phyloP scores from a whole-genome alignment of 2,329 filamentous ascomycete species.

The Aspergillus viridinutans region DNA sequence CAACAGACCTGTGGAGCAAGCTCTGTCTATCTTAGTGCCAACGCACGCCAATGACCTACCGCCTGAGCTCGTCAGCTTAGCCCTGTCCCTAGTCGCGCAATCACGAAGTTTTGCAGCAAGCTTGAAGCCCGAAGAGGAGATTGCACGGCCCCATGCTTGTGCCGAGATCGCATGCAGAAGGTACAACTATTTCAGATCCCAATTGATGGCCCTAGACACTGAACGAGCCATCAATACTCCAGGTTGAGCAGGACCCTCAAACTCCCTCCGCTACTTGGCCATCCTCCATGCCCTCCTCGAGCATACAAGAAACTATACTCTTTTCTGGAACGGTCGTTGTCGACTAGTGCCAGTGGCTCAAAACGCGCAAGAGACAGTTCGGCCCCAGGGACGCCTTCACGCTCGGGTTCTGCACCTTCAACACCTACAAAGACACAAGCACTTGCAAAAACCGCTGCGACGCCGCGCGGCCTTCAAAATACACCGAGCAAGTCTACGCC shows the following conservation, averaged over 20 bases:
- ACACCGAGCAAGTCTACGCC: slow-evolving; percentile 45
- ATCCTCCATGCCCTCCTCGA: slow-evolving; percentile 72
- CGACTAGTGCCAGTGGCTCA: slow-evolving; percentile 28
- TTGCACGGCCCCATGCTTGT: slow-evolving; percentile 78
- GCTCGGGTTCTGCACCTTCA: slow-evolving; percentile 30
- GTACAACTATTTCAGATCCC: slow-evolving; percentile 39
- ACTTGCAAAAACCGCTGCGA: slow-evolving; percentile 26
- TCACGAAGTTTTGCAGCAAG: slow-evolving; percentile 72
- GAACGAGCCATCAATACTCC: neutral
- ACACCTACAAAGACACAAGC: slow-evolving; percentile 34
- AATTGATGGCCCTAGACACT: neutral
- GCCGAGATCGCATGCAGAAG: slow-evolving; percentile 86
- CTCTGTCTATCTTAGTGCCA: slow-evolving; percentile 69
- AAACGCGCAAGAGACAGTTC: slow-evolving; percentile 33
- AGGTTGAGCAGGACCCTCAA: slow-evolving; percentile 73
- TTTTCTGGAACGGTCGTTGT: slow-evolving; percentile 71
- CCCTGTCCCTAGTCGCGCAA: slow-evolving; percentile 71
- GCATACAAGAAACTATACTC: slow-evolving; percentile 80
- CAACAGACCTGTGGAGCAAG: slow-evolving; percentile 66
- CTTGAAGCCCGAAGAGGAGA: slow-evolving; percentile 80
- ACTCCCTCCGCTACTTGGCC: slow-evolving; percentile 69
- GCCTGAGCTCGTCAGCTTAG: slow-evolving; percentile 64
- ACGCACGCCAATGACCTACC: slow-evolving; percentile 66
- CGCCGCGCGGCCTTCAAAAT: slow-evolving; percentile 29
- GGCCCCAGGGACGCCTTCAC: slow-evolving; percentile 29